Base-by-base conservation (phyloP, 108 stramenopile species). In the Hondaea fermentalgiana region DNA sequence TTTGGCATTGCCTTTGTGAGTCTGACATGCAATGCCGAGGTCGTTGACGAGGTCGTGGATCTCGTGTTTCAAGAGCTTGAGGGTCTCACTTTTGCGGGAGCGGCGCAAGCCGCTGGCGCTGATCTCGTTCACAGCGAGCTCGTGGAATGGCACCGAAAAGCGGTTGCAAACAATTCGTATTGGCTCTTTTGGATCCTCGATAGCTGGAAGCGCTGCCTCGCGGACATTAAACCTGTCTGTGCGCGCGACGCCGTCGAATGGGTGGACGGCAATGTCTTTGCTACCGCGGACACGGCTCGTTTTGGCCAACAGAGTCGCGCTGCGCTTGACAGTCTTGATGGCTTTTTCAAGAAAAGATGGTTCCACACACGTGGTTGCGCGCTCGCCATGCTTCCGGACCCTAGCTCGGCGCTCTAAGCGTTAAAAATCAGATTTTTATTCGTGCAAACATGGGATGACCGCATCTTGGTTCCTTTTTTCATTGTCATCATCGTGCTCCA, bases 151-250 rank as follows among this genome's bases (percentile, higher is more conserved):
- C 76, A 83, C 51, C 76, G 51, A 43, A 47, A 83, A 45, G 76
- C 76, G 8, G 45, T 53, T 6, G 51, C 45, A 12, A 83, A 83
- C 51, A 83, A 83, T 45, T 83, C 76, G 5, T 83, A 83, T 53
- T 83, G 76, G 76, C 51, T 83, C 45, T 83, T 83, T 28, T 83
- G 76, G 76, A 47, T 83, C 23, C 51, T 83, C 49, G 76, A 83
- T 23, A 53, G 49, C 45, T 83, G 76, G 76, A 83, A 83, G 76
- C 64, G 64, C 64, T 69, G 64, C 17, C 42, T 69, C 35, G 64
- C 64, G 64, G 64, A 69, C 64, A 69, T 69, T 17, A 28, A 17
- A 12, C 64, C 64, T 17, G 25, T 23, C 25, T 69, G 21, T 8
- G 25, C 64, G 42, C 25, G 64, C 25, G 64, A 69, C 42, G 25